phyloP scores from a whole-genome alignment of 345 rosid genomes.

The Bruguiera parviflora region DNA sequence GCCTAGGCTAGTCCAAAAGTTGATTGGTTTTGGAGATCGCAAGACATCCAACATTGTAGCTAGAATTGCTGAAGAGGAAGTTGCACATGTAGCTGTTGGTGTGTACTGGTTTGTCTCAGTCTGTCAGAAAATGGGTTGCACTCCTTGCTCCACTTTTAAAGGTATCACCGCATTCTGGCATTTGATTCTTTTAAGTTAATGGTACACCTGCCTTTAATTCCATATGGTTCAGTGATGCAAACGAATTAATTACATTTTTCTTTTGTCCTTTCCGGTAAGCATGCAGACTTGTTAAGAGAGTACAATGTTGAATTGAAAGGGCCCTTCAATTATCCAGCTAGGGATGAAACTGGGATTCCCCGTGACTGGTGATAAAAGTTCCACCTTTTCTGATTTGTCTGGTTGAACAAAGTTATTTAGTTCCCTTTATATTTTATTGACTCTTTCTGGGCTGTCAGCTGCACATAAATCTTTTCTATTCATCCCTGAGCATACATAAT shows the following conservation, averaged over 20 bases:
- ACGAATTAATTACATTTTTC: constrained; percentile 8
- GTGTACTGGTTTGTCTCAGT: constrained; percentile 74
- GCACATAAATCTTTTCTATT: not conserved
- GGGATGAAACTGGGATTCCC: constrained; percentile 91
- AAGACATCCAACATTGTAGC: constrained; percentile 71
- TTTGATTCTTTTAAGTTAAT: not conserved
- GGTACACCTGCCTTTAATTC: not conserved
- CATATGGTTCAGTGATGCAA: not conserved
- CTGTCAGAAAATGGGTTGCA: constrained; percentile 59
- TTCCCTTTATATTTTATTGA: not conserved
- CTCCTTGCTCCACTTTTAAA: constrained; percentile 80
- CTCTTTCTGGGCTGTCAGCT: not conserved
- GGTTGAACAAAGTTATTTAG: not conserved
- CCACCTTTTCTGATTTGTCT: not conserved
- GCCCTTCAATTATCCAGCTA: constrained; percentile 83
- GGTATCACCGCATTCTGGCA: constrained; percentile 34
- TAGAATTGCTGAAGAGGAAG: constrained; percentile 82
- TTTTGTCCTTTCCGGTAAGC: constrained; percentile 11
- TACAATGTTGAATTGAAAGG: constrained; percentile 83
- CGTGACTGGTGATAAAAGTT: constrained; percentile 61
- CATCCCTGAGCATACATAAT: not conserved
- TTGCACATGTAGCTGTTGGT: constrained; percentile 94
- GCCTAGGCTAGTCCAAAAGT: constrained; percentile 77
- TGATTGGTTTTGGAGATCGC: constrained; percentile 79
- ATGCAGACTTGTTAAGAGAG: constrained; percentile 65